Conservation (phyloP, 2,329 filamentous ascomycete species). For the Blastomyces gilchristii region DNA sequence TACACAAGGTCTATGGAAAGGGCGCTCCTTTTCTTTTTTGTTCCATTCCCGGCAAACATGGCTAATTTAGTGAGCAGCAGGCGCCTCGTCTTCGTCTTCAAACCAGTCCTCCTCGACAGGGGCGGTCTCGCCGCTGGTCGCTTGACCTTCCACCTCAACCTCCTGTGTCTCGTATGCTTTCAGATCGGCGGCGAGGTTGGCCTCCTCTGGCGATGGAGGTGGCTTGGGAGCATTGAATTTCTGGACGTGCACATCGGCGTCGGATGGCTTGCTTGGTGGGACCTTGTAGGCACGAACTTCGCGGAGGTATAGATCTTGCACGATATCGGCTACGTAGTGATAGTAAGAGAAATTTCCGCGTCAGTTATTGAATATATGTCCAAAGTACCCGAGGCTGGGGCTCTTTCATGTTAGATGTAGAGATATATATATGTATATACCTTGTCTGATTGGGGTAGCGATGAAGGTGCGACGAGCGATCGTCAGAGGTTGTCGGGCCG, state of each 20-base stretch:
- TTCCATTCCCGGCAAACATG: neutral
- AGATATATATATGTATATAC: slow-evolving; percentile 42
- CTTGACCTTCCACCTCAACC: slow-evolving; percentile 88
- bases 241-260: slow-evolving; percentile 83
- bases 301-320: slow-evolving; percentile 94
- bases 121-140: slow-evolving; percentile 50
- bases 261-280: slow-evolving; percentile 68
- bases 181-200: slow-evolving; percentile 81
- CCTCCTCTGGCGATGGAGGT: slow-evolving; percentile 83
- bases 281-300: slow-evolving; percentile 95
- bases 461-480: slow-evolving; percentile 53
- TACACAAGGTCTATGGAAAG: slow-evolving; percentile 7
- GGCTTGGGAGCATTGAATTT: slow-evolving; percentile 71
- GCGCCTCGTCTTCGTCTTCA: slow-evolving; percentile 55
- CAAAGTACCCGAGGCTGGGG: neutral
- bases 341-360: slow-evolving; percentile 5
- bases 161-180: slow-evolving; percentile 90
- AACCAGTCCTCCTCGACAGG: slow-evolving; percentile 67
- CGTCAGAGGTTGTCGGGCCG: slow-evolving; percentile 48
- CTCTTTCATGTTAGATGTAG: neutral
- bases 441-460: slow-evolving; percentile 51
- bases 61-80: slow-evolving; percentile 33
- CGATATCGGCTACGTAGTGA: slow-evolving; percentile 67
- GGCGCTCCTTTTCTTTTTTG: neutral
- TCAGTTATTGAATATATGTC: neutral